These are phyloP conservation scores for Vaccinium vitisidaea DNA, from an alignment of 148 eudicot genomes.

Conservation along the genomic window DNA sequence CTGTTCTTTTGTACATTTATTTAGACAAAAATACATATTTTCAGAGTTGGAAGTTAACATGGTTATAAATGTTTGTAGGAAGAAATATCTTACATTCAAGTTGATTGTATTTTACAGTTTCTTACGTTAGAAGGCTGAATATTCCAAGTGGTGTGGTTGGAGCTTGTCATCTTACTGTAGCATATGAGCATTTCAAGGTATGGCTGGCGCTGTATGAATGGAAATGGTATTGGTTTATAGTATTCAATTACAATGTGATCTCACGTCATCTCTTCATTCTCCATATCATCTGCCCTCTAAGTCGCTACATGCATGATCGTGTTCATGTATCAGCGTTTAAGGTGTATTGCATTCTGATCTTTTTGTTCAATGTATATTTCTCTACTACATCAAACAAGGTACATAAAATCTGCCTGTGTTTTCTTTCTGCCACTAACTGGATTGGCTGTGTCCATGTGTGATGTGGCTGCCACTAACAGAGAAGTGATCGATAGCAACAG, in stretches of 20 bases:
- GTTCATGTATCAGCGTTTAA: neutral
- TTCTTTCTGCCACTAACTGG: neutral
- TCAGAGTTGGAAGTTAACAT: neutral
- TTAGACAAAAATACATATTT: neutral
- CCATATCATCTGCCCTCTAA: neutral
- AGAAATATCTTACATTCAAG: constrained; percentile 10
- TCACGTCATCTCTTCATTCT: neutral
- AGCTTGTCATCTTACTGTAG: constrained; percentile 92
- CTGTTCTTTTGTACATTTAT: neutral
- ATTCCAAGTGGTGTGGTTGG: constrained; percentile 96
- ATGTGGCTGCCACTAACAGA: too few relatives aligned
- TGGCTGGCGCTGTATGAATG: constrained; percentile 7
- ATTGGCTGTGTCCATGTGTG: neutral
- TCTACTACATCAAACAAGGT: neutral
- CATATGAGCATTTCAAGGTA: constrained; percentile 94
- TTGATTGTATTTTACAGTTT: constrained; percentile 55
- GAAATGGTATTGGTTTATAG: neutral
- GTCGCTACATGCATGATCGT: neutral
- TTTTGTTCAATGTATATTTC: neutral
- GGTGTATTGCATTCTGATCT: neutral
- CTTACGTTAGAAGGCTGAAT: constrained; percentile 79
- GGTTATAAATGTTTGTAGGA: neutral
- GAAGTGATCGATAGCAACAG: too few relatives aligned
- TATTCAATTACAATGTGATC: neutral
- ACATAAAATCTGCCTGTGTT: too few relatives aligned